Percentiles rank a stretch among this genome's conserved stretches.
These are phyloP conservation scores for Mercurialis annua DNA, from an alignment of 345 rosid species.

Conservation along the genomic window DNA sequence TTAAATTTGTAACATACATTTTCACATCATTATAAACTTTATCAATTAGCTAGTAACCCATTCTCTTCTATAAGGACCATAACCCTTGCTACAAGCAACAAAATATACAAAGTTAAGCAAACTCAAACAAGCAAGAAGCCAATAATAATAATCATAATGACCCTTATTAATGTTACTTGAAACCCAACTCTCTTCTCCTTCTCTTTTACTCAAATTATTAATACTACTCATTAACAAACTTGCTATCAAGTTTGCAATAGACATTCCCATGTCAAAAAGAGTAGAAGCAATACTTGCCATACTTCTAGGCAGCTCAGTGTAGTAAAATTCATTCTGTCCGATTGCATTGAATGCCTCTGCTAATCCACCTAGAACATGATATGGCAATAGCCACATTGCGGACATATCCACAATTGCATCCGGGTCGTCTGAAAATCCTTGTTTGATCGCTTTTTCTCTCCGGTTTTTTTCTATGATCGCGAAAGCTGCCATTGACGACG, in stretches of 20 bases:
- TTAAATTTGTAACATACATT: no score
- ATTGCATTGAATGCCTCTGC: slow-evolving; percentile 71
- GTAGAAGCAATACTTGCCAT: slow-evolving; percentile 76
- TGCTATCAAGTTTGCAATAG: slow-evolving; percentile 59
- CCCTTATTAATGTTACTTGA: slow-evolving; percentile 64
- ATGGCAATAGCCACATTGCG: slow-evolving; percentile 77
- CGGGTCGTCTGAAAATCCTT: slow-evolving; percentile 46
- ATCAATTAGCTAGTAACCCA: no score
- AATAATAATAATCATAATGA: slow-evolving; percentile 69
- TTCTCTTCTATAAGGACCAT: slow-evolving; percentile 13
- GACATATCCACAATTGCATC: slow-evolving; percentile 49
- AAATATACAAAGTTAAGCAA: slow-evolving; percentile 8
- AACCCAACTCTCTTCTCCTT: slow-evolving; percentile 62
- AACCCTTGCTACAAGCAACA: slow-evolving; percentile 15
- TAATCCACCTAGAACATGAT: slow-evolving; percentile 50
- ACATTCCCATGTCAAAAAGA: slow-evolving; percentile 60
- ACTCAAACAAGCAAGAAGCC: slow-evolving; percentile 42
- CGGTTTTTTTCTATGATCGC: slow-evolving; percentile 56
- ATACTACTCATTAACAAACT: slow-evolving; percentile 46
- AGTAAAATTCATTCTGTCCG: slow-evolving; percentile 75
- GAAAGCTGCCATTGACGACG: slow-evolving; percentile 62
- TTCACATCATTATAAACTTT: no score
- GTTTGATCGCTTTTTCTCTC: slow-evolving; percentile 49
- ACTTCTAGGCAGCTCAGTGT: slow-evolving; percentile 69
- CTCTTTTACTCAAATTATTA: slow-evolving; percentile 37